Percentiles rank a stretch among this genome's conserved stretches.
These are phyloP conservation scores for Lolium rigidum DNA, from an alignment of 176 grass and related monocot species.

Conservation along the genomic window DNA sequence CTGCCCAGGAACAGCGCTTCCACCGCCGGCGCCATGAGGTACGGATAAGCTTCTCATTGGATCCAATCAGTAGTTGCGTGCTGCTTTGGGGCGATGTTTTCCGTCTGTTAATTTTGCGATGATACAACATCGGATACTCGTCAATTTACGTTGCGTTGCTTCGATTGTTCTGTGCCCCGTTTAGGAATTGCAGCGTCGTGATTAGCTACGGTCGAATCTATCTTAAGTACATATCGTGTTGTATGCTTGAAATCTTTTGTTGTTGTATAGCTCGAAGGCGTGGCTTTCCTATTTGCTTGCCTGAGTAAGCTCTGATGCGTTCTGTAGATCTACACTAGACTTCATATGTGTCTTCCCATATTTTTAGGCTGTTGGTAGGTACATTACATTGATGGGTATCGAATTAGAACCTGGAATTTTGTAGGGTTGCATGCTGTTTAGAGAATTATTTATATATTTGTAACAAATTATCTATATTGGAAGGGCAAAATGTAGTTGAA, in stretches of 20 bases:
- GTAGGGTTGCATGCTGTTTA: background rate
- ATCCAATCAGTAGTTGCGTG: background rate
- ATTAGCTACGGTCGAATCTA: background rate
- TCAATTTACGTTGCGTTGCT: background rate
- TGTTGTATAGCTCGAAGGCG: background rate
- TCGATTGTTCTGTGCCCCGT: background rate
- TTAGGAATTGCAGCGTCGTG: background rate
- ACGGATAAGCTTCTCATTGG: background rate
- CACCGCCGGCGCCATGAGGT: constrained; percentile 47
- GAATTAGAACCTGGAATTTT: background rate
- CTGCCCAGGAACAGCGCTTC: constrained; percentile 13
- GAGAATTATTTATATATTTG: background rate
- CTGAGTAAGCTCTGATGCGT: background rate
- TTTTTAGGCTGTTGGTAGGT: background rate
- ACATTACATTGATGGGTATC: background rate
- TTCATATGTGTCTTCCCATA: background rate
- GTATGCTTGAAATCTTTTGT: background rate
- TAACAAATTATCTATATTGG: background rate
- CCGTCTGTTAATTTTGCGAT: background rate
- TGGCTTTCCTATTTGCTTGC: background rate
- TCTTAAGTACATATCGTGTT: background rate
- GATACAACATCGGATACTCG: background rate
- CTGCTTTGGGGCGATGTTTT: too few species aligned
- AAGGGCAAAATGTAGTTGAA: background rate
- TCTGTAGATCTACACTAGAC: background rate